Percentiles rank a stretch among this genome's conserved stretches.
Conservation (phyloP, 345 rosid species). For the Raphanus sativus region DNA sequence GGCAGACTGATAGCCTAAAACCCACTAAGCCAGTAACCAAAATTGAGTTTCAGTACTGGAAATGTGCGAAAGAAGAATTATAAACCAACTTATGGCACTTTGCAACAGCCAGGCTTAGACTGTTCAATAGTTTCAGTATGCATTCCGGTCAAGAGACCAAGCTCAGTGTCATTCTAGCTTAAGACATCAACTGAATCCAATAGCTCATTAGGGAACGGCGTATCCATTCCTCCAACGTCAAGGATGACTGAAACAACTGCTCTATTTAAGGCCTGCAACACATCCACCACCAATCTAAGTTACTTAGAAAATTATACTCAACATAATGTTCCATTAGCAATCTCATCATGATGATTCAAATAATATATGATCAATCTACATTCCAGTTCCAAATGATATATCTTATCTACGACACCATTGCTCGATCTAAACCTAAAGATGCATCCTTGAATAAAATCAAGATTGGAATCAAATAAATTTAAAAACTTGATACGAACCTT, state of each 20-base stretch:
- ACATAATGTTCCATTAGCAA: background rate
- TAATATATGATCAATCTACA: background rate
- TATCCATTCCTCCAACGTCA: background rate
- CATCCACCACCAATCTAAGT: background rate
- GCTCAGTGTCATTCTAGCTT: background rate
- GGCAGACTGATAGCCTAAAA: no score
- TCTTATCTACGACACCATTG: background rate
- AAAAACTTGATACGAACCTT: background rate
- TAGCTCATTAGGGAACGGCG: background rate
- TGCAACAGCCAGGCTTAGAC: background rate
- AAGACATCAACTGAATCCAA: no score
- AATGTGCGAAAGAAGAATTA: no score
- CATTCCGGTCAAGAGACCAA: background rate
- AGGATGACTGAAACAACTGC: background rate
- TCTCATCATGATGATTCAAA: no score
- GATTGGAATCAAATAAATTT: background rate
- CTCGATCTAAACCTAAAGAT: background rate
- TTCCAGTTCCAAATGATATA: background rate
- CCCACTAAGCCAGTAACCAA: no score
- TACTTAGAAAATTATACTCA: background rate
- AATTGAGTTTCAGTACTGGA: no score
- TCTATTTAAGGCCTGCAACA: background rate
- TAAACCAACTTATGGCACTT: no score
- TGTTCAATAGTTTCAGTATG: background rate
- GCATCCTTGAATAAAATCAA: background rate